phyloP scores from a whole-genome alignment of 2,329 filamentous ascomycete genomes.

The Zymoseptoria passerinii region DNA sequence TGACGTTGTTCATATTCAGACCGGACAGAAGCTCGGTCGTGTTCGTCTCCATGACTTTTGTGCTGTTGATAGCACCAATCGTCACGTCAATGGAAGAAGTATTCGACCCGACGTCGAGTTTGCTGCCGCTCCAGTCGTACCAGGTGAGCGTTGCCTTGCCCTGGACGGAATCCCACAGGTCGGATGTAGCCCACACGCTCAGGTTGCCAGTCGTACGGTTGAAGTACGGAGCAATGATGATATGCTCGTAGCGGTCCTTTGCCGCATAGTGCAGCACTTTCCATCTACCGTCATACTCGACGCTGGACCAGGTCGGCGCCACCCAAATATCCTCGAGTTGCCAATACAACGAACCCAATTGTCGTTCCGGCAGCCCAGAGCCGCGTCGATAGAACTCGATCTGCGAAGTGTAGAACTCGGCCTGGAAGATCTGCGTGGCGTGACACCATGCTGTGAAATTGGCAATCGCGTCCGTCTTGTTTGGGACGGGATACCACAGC shows the following conservation, averaged over 20 bases:
- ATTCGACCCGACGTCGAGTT: constrained; percentile 31
- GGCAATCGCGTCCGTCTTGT: constrained; percentile 44
- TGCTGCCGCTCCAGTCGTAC: constrained; percentile 43
- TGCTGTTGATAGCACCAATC: constrained; percentile 47
- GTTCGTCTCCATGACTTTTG: constrained; percentile 37
- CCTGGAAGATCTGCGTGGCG: constrained; percentile 56
- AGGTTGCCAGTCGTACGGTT: constrained; percentile 44
- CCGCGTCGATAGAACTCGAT: constrained; percentile 56
- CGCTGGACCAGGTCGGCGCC: constrained; percentile 55
- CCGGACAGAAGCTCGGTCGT: constrained; percentile 28
- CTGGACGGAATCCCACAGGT: constrained; percentile 45
- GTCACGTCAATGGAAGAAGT: constrained; percentile 32
- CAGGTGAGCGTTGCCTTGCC: constrained; percentile 45
- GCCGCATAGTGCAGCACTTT: constrained; percentile 53
- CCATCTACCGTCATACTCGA: constrained; percentile 56
- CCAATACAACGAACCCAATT: constrained; percentile 56
- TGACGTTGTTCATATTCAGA: constrained; percentile 29
- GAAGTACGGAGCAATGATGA: constrained; percentile 53
- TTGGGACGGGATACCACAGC: constrained; percentile 49
- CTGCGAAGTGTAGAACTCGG: constrained; percentile 52
- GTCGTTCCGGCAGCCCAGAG: constrained; percentile 48
- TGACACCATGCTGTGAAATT: constrained; percentile 57
- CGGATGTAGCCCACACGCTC: constrained; percentile 49
- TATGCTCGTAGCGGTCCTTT: constrained; percentile 48
- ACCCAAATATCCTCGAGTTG: constrained; percentile 55